These are phyloP conservation scores for Sporothrix phasma DNA, from an alignment of 2,329 filamentous ascomycete genomes.

Conservation along the genomic window DNA sequence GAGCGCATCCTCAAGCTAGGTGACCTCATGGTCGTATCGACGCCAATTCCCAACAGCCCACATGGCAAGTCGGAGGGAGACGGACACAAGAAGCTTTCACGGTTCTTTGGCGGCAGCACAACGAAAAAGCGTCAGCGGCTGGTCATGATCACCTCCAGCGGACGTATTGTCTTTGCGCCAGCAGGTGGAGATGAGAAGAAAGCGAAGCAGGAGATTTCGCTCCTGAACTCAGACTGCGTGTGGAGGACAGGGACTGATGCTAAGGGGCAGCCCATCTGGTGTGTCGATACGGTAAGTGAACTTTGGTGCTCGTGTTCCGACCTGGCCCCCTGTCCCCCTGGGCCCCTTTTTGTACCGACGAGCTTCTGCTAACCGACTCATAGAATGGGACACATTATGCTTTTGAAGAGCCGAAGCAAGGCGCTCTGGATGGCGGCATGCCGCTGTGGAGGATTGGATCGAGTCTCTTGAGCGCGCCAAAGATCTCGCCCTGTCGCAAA, in stretches of 20 bases:
- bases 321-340: background rate
- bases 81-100: slow-evolving; percentile 76
- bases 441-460: slow-evolving; percentile 81
- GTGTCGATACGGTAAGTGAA: slow-evolving; percentile 76
- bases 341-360: background rate
- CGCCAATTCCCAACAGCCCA: slow-evolving; percentile 65
- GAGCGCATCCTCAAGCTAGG: slow-evolving; percentile 92
- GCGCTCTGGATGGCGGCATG: slow-evolving; percentile 51
- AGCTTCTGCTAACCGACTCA: slow-evolving; percentile 1
- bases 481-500: slow-evolving; percentile 71
- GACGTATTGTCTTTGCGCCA: slow-evolving; percentile 78
- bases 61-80: slow-evolving; percentile 58
- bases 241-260: slow-evolving; percentile 74
- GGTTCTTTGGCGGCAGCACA: slow-evolving; percentile 85
- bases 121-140: slow-evolving; percentile 88
- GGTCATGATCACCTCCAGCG: slow-evolving; percentile 90
- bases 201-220: slow-evolving; percentile 81
- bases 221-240: slow-evolving; percentile 62
- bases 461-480: slow-evolving; percentile 78
- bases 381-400: slow-evolving; percentile 83
- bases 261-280: slow-evolving; percentile 84
- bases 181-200: slow-evolving; percentile 94
- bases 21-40: slow-evolving; percentile 74
- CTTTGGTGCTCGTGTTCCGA: no score
- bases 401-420: slow-evolving; percentile 84